Evolutionary conservation across 2,329 filamentous ascomycete genomes (phyloP), one percentile per base, ranked within the genome.

Genomic region (Fusarium redolens): DNA sequence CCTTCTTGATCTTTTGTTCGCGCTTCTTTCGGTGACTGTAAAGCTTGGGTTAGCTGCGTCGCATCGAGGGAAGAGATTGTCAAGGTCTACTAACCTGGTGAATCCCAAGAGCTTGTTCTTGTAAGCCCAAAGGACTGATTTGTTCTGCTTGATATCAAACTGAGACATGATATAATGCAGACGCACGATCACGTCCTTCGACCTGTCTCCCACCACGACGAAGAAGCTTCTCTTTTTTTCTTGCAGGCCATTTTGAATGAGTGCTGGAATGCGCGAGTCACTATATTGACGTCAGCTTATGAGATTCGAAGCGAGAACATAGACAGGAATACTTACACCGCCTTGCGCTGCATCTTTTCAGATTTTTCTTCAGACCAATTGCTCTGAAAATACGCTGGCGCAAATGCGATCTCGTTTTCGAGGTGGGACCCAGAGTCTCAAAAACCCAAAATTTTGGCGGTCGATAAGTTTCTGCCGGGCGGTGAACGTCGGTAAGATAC

Each of bases 141-240:
- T 98, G 85, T 85, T 85, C 82, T 97, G 91, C 84, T 97, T 97
- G 73, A 98, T 90, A 81, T 97, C 94, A 80, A 93, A 92, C 77
- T 90, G 93, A 56, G 95, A 92, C 87, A 98, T 93, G 79, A 99
- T 97, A 80, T 96, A 95, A 84, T 98, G 95, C 67, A 89, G 88
- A 80, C 98, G 91, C 75, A 98, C 95, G 80, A 99, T 98, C 77
- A 96, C 94, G 87, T 99, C 96, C 83, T 99, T 99, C 75, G 95
- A 91, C 65, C 91, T 91, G 82, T 99, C 81, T 79, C 96, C 96
- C 50, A 99, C 96, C 30, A 99, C 92, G 65, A 99, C 94, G 83
- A 99, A 97, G 86, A 99, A 98, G 85, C 93, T 97, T 82, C 96
- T 91, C 86, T 98, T 98, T 89, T 97, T 98, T 83, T 98, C 95